A percentile compares a stretch with the other conserved stretches of the same genome.
These are phyloP conservation scores for Cucumis melo DNA, from an alignment of 306 rosid species.

Conservation along the genomic window DNA sequence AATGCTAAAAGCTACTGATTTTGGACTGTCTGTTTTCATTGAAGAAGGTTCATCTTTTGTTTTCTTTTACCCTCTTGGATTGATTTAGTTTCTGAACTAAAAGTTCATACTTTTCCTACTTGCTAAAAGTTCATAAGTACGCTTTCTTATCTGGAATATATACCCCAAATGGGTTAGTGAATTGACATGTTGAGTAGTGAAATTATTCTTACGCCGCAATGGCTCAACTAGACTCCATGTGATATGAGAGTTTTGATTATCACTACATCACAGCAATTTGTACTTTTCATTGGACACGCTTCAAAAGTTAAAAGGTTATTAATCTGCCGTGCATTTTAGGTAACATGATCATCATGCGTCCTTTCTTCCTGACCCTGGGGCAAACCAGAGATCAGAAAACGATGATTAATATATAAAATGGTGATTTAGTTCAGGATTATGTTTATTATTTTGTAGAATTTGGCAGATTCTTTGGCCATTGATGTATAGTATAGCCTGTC, in stretches of 20 bases:
- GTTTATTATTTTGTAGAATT: not conserved
- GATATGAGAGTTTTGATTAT: not conserved
- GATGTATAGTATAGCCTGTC: not conserved
- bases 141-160: not conserved
- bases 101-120: not conserved
- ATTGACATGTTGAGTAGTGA: not conserved
- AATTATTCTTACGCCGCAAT: not conserved
- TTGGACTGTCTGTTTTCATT: slow-evolving; percentile 82
- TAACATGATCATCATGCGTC: not conserved
- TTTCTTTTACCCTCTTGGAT: not conserved
- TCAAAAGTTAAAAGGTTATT: not conserved
- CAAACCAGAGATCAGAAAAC: not conserved
- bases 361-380: not conserved
- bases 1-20: slow-evolving; percentile 78
- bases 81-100: not conserved
- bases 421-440: not conserved
- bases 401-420: not conserved
- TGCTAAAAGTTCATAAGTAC: not conserved
- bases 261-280: not conserved
- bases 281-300: not conserved
- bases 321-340: not conserved
- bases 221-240: not conserved
- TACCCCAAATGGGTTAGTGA: not conserved
- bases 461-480: not conserved
- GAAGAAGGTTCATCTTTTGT: slow-evolving; percentile 45